phyloP scores from a whole-genome alignment of 306 rosid genomes.

The Cucurbita moschata region DNA sequence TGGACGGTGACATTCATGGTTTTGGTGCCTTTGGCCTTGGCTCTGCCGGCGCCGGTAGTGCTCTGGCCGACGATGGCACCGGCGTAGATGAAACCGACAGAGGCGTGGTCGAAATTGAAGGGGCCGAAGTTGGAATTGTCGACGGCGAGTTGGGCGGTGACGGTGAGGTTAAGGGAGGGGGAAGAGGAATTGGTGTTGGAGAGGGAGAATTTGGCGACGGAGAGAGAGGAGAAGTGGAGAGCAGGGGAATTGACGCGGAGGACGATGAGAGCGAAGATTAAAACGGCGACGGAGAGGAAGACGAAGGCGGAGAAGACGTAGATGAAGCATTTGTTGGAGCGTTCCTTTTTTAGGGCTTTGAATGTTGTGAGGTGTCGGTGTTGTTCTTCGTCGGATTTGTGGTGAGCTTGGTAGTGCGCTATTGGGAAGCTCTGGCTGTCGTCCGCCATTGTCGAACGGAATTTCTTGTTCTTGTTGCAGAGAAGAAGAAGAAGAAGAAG shows the following conservation, averaged over 20 bases:
- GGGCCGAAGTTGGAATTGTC: conserved; percentile 42
- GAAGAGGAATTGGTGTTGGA: conserved; percentile 4
- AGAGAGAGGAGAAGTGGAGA: conserved; percentile 17
- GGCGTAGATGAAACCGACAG: conserved; percentile 11
- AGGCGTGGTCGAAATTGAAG: conserved; percentile 20
- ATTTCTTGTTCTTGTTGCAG: too few species aligned
- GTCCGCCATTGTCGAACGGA: conserved; percentile 11
- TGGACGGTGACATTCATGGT: conserved; percentile 13
- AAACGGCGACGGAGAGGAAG: conserved; percentile 9
- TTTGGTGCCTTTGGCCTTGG: conserved; percentile 14
- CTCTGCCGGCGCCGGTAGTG: conserved; percentile 2
- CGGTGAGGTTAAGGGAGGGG: conserved; percentile 18
- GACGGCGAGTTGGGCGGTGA: conserved; percentile 18
- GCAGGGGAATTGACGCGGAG: conserved; percentile 27
- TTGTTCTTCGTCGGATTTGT: conserved; percentile 20
- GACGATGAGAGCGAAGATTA: conserved; percentile 28
- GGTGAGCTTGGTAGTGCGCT: conserved; percentile 7
- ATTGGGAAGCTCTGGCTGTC: conserved; percentile 23
- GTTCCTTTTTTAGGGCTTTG: conserved; percentile 16
- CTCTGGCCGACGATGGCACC: conserved; percentile 19
- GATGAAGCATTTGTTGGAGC: conserved; percentile 48
- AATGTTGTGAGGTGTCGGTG: conserved; percentile 8
- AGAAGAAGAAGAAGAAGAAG: neutral
- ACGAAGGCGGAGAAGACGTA: conserved; percentile 31
- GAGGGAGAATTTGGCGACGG: conserved; percentile 6